A percentile compares a stretch with the other conserved stretches of the same genome.
phyloP scores from a whole-genome alignment of 2,329 filamentous ascomycete genomes.

The Arthroderma uncinatum region DNA sequence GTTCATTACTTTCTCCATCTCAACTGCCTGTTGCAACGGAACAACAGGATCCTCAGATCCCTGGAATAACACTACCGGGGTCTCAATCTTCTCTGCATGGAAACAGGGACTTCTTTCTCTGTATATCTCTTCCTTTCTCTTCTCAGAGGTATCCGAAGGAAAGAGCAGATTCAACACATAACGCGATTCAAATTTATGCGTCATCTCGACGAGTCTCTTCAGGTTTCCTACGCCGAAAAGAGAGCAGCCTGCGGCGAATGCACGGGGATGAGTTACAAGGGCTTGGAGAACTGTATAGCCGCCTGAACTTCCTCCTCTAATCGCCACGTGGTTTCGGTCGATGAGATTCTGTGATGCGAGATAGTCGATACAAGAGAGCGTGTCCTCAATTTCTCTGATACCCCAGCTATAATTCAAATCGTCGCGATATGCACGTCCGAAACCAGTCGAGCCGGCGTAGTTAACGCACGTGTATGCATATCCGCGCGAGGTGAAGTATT shows the following conservation, averaged over 20 bases:
- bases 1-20: background rate
- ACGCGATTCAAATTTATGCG: background rate
- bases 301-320: background rate
- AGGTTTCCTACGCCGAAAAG: background rate
- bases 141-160: background rate
- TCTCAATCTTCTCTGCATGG: background rate
- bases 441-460: background rate
- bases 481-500: background rate
- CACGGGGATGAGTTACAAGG: background rate
- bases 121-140: background rate
- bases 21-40: background rate
- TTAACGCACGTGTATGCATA: background rate
- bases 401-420: background rate
- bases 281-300: background rate
- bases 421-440: background rate
- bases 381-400: background rate
- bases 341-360: background rate
- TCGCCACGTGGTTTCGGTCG: background rate
- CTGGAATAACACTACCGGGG: background rate
- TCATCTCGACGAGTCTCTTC: background rate
- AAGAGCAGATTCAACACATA: background rate
- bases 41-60: constrained; percentile 3
- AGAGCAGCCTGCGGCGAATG: background rate
- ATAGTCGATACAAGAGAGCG: background rate
- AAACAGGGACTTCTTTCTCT: background rate